phyloP scores from a whole-genome alignment of 768 basidiomycete species.

The Leccinum disarticulatum region DNA sequence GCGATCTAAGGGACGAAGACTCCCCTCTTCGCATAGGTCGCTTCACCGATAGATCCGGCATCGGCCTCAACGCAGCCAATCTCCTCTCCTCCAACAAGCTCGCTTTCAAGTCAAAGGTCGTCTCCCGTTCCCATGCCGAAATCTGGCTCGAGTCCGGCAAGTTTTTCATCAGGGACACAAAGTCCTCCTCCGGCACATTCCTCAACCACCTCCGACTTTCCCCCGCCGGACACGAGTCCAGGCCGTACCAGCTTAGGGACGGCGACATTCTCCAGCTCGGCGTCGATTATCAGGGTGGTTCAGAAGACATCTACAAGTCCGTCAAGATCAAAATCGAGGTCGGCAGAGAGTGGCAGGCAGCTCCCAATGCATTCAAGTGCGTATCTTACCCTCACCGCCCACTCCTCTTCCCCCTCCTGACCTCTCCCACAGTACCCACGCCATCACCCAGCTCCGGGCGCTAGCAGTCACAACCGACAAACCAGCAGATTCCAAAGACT shows the following conservation, averaged over 20 bases:
- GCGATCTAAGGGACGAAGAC: constrained; percentile 75
- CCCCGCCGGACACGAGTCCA: constrained; percentile 77
- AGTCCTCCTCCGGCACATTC: constrained; percentile 89
- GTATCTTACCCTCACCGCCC: background rate
- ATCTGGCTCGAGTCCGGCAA: constrained; percentile 75
- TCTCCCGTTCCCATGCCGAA: constrained; percentile 92
- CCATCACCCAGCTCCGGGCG: constrained; percentile 78
- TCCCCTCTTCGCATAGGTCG: constrained; percentile 83
- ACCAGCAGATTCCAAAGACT: constrained; percentile 12
- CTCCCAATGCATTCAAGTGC: constrained; percentile 86
- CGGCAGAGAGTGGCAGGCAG: constrained; percentile 86
- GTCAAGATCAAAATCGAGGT: constrained; percentile 95
- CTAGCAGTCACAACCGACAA: constrained; percentile 47
- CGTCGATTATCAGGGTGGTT: constrained; percentile 96
- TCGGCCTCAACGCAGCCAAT: constrained; percentile 63
- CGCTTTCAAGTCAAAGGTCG: constrained; percentile 95
- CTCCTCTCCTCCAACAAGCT: constrained; percentile 78
- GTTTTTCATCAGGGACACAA: constrained; percentile 90
- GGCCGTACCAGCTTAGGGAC: constrained; percentile 79
- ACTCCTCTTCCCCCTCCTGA: background rate
- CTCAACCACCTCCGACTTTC: constrained; percentile 92
- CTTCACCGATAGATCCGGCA: constrained; percentile 84
- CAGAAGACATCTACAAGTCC: constrained; percentile 95
- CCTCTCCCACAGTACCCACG: constrained; percentile 51
- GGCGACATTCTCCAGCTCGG: constrained; percentile 95